Conservation (phyloP, 495 filamentous ascomycete genomes). For the Penicillium verhagenii region DNA sequence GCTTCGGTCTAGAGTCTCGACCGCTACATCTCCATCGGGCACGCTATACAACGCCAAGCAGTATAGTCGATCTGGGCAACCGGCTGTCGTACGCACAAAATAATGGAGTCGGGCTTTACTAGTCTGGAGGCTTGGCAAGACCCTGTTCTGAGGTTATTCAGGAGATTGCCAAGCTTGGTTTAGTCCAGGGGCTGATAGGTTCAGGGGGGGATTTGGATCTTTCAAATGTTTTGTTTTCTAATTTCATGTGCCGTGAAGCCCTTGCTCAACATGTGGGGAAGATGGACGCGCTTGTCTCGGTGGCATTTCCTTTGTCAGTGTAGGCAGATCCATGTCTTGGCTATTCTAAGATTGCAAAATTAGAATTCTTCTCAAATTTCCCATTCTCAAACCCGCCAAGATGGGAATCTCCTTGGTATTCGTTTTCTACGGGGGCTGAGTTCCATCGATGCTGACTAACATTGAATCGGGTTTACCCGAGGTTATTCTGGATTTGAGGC, state of each 20-base stretch:
- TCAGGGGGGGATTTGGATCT: no score
- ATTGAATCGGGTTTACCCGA: not conserved
- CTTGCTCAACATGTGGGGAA: not conserved
- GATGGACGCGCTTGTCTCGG: not conserved
- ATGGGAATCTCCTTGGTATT: not conserved
- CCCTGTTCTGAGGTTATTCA: slow-evolving; percentile 24
- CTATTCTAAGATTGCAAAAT: no score
- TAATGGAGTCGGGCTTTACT: slow-evolving; percentile 1
- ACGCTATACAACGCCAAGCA: slow-evolving; percentile 10
- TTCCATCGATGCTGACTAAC: not conserved
- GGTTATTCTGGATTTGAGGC: no score
- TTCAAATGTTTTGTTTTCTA: no score
- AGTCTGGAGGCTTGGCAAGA: slow-evolving; percentile 17
- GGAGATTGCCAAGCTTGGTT: no score
- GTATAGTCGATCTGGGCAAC: slow-evolving; percentile 21
- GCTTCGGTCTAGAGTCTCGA: no score
- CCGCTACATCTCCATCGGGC: slow-evolving; percentile 1
- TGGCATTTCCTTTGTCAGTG: not conserved
- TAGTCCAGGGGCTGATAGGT: not conserved
- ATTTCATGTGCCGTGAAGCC: not conserved
- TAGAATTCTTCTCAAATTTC: not conserved
- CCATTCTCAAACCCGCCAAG: not conserved
- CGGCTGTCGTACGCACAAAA: not conserved
- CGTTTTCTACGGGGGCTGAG: not conserved
- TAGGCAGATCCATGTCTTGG: not conserved